These are phyloP conservation scores for Phytophthora pinifolia DNA, from an alignment of 352 stramenopile species.

Conservation along the genomic window DNA sequence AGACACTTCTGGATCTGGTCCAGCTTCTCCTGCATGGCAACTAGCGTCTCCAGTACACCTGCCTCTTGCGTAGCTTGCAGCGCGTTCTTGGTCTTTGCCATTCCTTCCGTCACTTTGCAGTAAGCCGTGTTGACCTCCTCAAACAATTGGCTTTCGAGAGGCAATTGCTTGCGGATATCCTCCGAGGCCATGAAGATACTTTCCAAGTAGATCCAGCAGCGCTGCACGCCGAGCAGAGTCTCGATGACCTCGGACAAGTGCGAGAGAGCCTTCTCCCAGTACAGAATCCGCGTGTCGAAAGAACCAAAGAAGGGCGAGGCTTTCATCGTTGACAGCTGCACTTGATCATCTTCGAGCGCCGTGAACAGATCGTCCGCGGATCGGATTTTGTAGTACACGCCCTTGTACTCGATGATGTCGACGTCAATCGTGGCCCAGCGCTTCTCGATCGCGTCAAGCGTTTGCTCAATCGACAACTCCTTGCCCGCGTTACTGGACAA, in stretches of 20 bases:
- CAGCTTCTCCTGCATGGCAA: constrained; percentile 87
- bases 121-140: constrained; percentile 87
- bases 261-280: constrained; percentile 87
- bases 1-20: constrained; percentile 88
- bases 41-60: constrained; percentile 59
- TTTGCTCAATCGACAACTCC: constrained; percentile 92
- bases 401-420: constrained; percentile 92
- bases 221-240: constrained; percentile 86
- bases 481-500: constrained; percentile 91
- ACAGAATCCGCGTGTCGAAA: constrained; percentile 88
- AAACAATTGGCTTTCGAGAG: constrained; percentile 83
- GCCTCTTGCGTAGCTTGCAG: constrained; percentile 63
- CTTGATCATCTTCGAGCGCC: constrained; percentile 89
- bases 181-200: constrained; percentile 95
- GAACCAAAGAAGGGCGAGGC: constrained; percentile 92
- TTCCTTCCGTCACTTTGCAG: constrained; percentile 66
- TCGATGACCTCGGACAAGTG: constrained; percentile 92
- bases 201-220: constrained; percentile 95
- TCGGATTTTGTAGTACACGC: constrained; percentile 92
- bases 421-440: constrained; percentile 89
- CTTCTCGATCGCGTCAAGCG: constrained; percentile 83
- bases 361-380: constrained; percentile 92
- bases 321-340: constrained; percentile 93
- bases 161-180: constrained; percentile 94
- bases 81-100: constrained; percentile 81